Evolutionary conservation across 1,284 basidiomycete species (phyloP).

Genomic region (Ganoderma sinense): DNA sequence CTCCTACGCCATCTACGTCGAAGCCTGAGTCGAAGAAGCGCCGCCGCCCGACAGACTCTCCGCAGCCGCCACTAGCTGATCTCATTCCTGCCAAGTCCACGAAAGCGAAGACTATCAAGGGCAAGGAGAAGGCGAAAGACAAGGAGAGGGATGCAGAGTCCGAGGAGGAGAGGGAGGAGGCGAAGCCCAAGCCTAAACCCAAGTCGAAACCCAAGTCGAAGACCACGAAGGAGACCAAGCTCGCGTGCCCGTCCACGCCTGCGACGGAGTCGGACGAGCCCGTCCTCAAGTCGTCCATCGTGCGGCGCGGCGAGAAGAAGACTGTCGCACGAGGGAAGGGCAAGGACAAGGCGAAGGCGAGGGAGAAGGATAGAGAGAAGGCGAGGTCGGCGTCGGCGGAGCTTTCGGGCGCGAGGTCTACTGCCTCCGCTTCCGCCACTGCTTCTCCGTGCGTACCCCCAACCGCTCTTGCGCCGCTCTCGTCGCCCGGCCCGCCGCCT

Average conservation of each 20-base stretch:
- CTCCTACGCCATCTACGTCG: neutral
- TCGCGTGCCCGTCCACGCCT: slow-evolving; percentile 7
- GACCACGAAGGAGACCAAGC: neutral
- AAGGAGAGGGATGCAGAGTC: too few species aligned
- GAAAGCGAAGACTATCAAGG: slow-evolving; percentile 6
- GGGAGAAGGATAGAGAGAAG: neutral
- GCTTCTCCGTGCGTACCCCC: neutral
- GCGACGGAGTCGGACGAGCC: slow-evolving; percentile 10
- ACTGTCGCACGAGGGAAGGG: neutral
- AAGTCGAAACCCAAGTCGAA: slow-evolving; percentile 1
- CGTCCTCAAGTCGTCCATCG: slow-evolving; percentile 10
- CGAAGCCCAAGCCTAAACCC: slow-evolving; percentile 1
- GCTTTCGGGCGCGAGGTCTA: slow-evolving; percentile 5
- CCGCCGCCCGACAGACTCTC: neutral
- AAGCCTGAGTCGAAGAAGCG: slow-evolving; percentile 9
- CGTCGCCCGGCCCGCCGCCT: slow-evolving; percentile 6
- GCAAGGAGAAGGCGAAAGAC: slow-evolving; percentile 2
- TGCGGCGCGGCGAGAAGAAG: slow-evolving; percentile 6
- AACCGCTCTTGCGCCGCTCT: slow-evolving; percentile 9
- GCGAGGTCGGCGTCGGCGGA: slow-evolving; percentile 6
- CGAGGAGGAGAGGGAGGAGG: slow-evolving; percentile 4
- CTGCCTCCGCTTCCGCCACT: neutral
- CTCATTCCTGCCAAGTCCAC: slow-evolving; percentile 9
- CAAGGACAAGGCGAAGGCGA: slow-evolving; percentile 9
- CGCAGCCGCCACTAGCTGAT: slow-evolving; percentile 10